Evolutionary conservation across 352 stramenopile species (phyloP), one percentile per base, ranked within the genome.

Genomic region (Globisporangium spinosum): DNA sequence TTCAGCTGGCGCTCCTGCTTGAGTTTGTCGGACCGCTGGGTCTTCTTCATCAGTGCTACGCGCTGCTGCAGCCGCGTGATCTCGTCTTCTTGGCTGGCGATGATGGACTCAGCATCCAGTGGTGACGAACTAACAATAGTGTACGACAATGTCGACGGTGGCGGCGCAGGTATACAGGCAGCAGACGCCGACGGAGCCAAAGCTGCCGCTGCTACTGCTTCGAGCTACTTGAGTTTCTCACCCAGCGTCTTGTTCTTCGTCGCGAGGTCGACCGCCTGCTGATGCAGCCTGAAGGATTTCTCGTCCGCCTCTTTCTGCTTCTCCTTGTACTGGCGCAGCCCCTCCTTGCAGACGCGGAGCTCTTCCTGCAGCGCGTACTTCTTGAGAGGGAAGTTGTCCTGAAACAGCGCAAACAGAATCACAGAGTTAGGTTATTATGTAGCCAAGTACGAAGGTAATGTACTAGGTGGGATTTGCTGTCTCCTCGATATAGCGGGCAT

Each of bases 11-110:
- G 78, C 13, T 91, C 78, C 35, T 77, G 77, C 67, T 93, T 94
- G 54, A 29, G 2, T 38, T 75, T 73, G 1, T 92, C 84, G 1
- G 74, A 38, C 49, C 80, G 79, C 60, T 83, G 69, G 0, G 77
- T 61, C 57, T 90, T 89, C 56, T 94, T 91, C 69, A 90, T 77
- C 17, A 91, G 53, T 0, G 77, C 66, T 2, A 91, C 73, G 17
- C 80, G 76, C n/a, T 89, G 80, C 25, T 87, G 77, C 2, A 94
- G 69, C 29, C 81, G 74, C 12, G 76, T 86, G 62, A 90, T 86
- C 58, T 85, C 81, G 58, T 88, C 73, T 73, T 93, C 83, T 62
- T 90, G 80, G 17, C 70, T 89, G 4, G 79, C 73, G 34, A 91
- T 82, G 32, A 88, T 79, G 8, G 71, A 54, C 38, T 88, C 75